A percentile compares a stretch with the other conserved stretches of the same genome.
These are phyloP conservation scores for Aureobasidium sp. DNA, from an alignment of 2,329 filamentous ascomycete genomes.

Conservation along the genomic window DNA sequence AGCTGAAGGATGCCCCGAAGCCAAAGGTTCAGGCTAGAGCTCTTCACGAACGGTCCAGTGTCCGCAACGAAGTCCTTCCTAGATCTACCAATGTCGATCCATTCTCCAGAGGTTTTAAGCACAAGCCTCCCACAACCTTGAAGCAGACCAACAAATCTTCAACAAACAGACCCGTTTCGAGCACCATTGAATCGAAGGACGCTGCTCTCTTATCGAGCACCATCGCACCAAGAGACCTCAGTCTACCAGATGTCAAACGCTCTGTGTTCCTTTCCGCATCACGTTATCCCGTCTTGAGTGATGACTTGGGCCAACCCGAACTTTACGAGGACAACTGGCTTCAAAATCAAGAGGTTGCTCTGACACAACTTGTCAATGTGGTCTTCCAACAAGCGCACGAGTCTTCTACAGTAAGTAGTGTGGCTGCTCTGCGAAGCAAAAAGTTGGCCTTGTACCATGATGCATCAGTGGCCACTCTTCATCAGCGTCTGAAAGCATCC, in stretches of 20 bases:
- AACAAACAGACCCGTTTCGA: not conserved
- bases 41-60: not conserved
- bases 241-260: constrained; percentile 18
- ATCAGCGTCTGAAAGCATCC: constrained; percentile 51
- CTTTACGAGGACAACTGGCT: constrained; percentile 58
- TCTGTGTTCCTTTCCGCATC: constrained; percentile 16
- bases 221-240: constrained; percentile 8
- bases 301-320: constrained; percentile 47
- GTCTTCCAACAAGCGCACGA: constrained; percentile 39
- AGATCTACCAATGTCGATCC: not conserved
- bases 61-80: not conserved
- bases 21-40: constrained; percentile 2
- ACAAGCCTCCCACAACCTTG: not conserved
- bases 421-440: constrained; percentile 32
- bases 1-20: constrained; percentile 1
- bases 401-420: constrained; percentile 15
- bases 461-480: constrained; percentile 40
- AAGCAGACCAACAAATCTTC: not conserved
- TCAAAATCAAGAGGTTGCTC: constrained; percentile 50
- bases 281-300: constrained; percentile 43
- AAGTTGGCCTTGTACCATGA: constrained; percentile 48
- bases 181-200: not conserved
- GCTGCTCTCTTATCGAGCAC: not conserved
- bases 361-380: constrained; percentile 52
- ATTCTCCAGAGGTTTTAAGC: not conserved